These are phyloP conservation scores for Hypoxylon sp. DNA, from an alignment of 2,329 filamentous ascomycete genomes.

Conservation along the genomic window DNA sequence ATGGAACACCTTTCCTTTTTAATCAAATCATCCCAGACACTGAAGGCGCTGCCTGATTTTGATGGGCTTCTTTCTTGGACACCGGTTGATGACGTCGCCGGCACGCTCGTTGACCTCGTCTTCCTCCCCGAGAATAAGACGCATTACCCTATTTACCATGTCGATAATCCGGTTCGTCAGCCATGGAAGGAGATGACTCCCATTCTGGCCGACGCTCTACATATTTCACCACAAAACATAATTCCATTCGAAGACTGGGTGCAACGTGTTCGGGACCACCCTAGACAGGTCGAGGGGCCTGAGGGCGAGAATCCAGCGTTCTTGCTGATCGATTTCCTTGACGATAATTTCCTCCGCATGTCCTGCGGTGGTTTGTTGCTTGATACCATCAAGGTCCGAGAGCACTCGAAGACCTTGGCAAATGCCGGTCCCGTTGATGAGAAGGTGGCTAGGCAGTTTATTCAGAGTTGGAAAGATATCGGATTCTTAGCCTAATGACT, in stretches of 20 bases:
- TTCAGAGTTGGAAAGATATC: slow-evolving; percentile 48
- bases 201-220: slow-evolving; percentile 45
- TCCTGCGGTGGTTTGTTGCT: slow-evolving; percentile 52
- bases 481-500: slow-evolving; percentile 44
- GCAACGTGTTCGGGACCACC: slow-evolving; percentile 44
- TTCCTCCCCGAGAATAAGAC: slow-evolving; percentile 28
- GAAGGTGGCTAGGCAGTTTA: slow-evolving; percentile 42
- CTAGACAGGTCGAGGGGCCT: slow-evolving; percentile 37
- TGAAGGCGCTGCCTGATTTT: slow-evolving; percentile 60
- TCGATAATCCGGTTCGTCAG: slow-evolving; percentile 53
- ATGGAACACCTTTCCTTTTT: slow-evolving; percentile 66
- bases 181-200: slow-evolving; percentile 49
- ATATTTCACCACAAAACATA: slow-evolving; percentile 40
- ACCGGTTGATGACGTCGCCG: slow-evolving; percentile 59
- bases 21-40: slow-evolving; percentile 64
- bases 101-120: slow-evolving; percentile 49
- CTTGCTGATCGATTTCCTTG: slow-evolving; percentile 52
- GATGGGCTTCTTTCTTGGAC: slow-evolving; percentile 61
- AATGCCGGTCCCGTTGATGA: slow-evolving; percentile 45
- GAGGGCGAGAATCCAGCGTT: slow-evolving; percentile 50
- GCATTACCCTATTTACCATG: slow-evolving; percentile 49
- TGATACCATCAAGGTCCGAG: slow-evolving; percentile 46
- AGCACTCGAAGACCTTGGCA: slow-evolving; percentile 48
- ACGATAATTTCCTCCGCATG: slow-evolving; percentile 52
- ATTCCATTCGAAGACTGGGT: slow-evolving; percentile 53